Conservation (phyloP, 345 rosid species). For the Acer negundo region DNA sequence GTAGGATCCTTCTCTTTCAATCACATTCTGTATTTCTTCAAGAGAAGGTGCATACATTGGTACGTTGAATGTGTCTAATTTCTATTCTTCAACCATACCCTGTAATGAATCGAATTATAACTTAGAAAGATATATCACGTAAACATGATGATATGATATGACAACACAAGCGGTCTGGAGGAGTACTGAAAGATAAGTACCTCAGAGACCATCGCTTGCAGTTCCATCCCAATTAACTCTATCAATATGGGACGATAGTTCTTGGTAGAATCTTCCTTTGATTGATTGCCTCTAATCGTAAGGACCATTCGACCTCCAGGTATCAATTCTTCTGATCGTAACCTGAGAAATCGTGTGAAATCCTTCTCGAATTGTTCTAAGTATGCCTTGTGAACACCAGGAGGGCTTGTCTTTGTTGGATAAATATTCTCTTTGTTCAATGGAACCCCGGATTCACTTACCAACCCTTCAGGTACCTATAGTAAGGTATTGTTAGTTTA, state of each 20-base stretch:
- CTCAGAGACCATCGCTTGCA: constrained; percentile 21
- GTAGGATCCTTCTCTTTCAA: constrained; percentile 19
- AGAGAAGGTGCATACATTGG: constrained; percentile 13
- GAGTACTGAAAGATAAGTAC: neutral
- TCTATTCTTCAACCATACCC: constrained; percentile 13
- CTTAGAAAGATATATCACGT: no score
- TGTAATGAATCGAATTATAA: neutral
- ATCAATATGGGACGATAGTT: neutral
- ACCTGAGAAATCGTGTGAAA: constrained; percentile 21
- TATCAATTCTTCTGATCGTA: constrained; percentile 14
- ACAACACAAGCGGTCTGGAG: neutral
- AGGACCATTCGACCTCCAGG: constrained; percentile 23
- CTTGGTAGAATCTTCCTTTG: neutral
- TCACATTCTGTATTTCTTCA: constrained; percentile 16
- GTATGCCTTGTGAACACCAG: constrained; percentile 2
- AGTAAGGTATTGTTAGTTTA: neutral
- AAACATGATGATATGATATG: neutral
- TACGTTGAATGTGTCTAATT: constrained; percentile 14
- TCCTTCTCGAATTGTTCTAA: constrained; percentile 18
- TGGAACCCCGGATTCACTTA: neutral
- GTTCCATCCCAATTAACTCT: neutral
- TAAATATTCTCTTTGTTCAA: constrained; percentile 12
- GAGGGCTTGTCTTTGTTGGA: constrained; percentile 13
- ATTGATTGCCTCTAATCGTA: neutral
- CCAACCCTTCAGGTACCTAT: constrained; percentile 13